phyloP scores from a whole-genome alignment of 768 basidiomycete genomes.

The Phylloporus scabripes region DNA sequence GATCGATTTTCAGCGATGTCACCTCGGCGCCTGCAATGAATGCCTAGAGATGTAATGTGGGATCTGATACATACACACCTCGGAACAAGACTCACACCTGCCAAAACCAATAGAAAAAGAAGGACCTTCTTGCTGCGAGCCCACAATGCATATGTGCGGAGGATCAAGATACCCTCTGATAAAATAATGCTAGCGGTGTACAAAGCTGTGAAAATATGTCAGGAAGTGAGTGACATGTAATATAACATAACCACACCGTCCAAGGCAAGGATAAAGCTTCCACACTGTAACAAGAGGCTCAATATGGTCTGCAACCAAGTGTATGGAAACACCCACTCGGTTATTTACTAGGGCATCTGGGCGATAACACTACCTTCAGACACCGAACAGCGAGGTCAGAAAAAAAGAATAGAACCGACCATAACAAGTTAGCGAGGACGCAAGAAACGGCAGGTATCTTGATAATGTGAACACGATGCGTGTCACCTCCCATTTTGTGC shows the following conservation, averaged over 20 bases:
- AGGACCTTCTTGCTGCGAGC: slow-evolving; percentile 15
- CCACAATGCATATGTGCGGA: slow-evolving; percentile 27
- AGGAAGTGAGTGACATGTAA: neutral
- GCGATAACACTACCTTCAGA: neutral
- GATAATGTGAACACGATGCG: slow-evolving; percentile 23
- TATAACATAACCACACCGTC: slow-evolving; percentile 9
- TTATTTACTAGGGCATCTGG: slow-evolving; percentile 8
- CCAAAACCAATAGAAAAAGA: slow-evolving; percentile 14
- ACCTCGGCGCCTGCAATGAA: slow-evolving; percentile 15
- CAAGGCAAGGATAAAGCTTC: slow-evolving; percentile 13
- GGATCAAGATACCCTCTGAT: slow-evolving; percentile 19
- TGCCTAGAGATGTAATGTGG: slow-evolving; percentile 3
- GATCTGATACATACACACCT: neutral
- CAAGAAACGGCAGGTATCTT: slow-evolving; percentile 25
- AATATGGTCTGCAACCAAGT: neutral
- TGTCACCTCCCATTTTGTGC: slow-evolving; percentile 19
- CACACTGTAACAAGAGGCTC: slow-evolving; percentile 12
- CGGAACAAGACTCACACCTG: slow-evolving; percentile 9
- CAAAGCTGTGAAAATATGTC: slow-evolving; percentile 7
- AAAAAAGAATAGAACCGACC: slow-evolving; percentile 5
- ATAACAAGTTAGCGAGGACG: slow-evolving; percentile 15
- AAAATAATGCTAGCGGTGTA: slow-evolving; percentile 14
- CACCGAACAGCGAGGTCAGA: neutral
- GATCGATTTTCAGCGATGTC: slow-evolving; percentile 1
- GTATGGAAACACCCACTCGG: slow-evolving; percentile 1